A percentile compares a stretch with the other conserved stretches of the same genome.
These are phyloP conservation scores for Thraustochytrium striatum DNA, from an alignment of 352 stramenopile genomes.

Conservation along the genomic window DNA sequence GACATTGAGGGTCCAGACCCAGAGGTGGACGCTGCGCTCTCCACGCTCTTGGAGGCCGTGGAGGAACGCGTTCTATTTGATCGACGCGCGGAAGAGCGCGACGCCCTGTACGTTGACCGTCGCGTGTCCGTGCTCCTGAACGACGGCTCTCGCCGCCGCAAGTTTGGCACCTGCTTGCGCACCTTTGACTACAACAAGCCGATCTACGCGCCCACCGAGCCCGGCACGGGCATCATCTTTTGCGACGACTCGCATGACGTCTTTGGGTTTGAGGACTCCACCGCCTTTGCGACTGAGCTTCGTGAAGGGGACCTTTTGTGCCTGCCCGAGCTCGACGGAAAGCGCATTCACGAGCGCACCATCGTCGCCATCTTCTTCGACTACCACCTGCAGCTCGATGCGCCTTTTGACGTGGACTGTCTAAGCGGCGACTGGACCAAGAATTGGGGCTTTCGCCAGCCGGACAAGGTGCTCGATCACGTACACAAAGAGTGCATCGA, in stretches of 20 bases:
- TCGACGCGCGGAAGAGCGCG: neutral
- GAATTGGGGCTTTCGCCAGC: conserved; percentile 41
- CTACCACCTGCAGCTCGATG: conserved; percentile 35
- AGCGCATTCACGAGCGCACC: neutral
- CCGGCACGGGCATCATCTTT: conserved; percentile 41
- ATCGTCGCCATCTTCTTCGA: conserved; percentile 39
- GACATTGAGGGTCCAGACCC: neutral
- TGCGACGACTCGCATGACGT: conserved; percentile 17
- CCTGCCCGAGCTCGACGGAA: neutral
- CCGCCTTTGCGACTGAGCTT: conserved; percentile 2
- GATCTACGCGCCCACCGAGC: neutral
- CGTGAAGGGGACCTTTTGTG: conserved; percentile 23
- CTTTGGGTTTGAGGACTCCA: conserved; percentile 38
- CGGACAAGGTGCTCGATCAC: conserved; percentile 25
- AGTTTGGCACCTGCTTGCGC: conserved; percentile 3
- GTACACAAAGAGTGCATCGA: neutral
- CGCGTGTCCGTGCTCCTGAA: conserved; percentile 4
- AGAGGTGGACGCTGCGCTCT: conserved; percentile 12
- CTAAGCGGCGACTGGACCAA: conserved; percentile 34
- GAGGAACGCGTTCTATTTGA: conserved; percentile 6
- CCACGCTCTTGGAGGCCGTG: neutral
- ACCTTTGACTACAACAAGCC: conserved; percentile 42
- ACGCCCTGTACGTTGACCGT: neutral
- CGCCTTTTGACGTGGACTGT: neutral
- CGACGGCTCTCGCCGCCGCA: neutral